These are phyloP conservation scores for Boletus tylopilopsis DNA, from an alignment of 768 basidiomycete species.

Conservation along the genomic window DNA sequence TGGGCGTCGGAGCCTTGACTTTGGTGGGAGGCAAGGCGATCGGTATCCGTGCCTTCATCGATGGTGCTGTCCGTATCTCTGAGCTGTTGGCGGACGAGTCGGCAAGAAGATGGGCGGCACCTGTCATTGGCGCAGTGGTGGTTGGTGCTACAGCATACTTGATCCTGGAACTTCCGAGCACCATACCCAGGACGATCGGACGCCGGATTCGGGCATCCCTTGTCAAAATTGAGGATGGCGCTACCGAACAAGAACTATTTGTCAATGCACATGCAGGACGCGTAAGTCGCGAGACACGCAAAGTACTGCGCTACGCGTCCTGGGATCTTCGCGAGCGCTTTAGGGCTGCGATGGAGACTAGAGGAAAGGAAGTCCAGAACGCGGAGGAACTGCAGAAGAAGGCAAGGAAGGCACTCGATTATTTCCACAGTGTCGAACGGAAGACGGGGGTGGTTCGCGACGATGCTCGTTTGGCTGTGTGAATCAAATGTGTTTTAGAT, in stretches of 20 bases:
- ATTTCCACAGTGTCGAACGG: constrained; percentile 54
- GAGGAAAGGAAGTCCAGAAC: constrained; percentile 67
- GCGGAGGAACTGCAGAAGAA: constrained; percentile 74
- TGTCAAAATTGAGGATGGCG: constrained; percentile 39
- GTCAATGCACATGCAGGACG: constrained; percentile 66
- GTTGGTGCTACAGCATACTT: constrained; percentile 77
- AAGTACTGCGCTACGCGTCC: constrained; percentile 84
- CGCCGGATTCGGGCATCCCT: constrained; percentile 73
- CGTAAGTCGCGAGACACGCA: constrained; percentile 82
- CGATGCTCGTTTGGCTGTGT: constrained; percentile 21
- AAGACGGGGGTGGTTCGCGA: constrained; percentile 41
- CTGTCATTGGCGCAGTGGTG: constrained; percentile 73
- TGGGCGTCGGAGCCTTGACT: constrained; percentile 82
- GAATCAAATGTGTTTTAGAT: constrained; percentile 1
- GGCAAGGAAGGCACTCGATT: constrained; percentile 66
- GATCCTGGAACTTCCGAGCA: constrained; percentile 79
- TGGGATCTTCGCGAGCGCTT: constrained; percentile 90
- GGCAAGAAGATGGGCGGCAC: constrained; percentile 83
- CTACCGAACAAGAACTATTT: constrained; percentile 54
- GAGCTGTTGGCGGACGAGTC: constrained; percentile 80
- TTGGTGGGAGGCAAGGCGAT: constrained; percentile 85
- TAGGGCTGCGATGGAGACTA: constrained; percentile 74
- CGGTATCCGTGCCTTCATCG: constrained; percentile 72
- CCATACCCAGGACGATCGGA: constrained; percentile 88
- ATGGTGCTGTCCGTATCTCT: constrained; percentile 68